Evolutionary conservation across 2,329 filamentous ascomycete species (phyloP).

Genomic region (Geosmithia morbida): DNA sequence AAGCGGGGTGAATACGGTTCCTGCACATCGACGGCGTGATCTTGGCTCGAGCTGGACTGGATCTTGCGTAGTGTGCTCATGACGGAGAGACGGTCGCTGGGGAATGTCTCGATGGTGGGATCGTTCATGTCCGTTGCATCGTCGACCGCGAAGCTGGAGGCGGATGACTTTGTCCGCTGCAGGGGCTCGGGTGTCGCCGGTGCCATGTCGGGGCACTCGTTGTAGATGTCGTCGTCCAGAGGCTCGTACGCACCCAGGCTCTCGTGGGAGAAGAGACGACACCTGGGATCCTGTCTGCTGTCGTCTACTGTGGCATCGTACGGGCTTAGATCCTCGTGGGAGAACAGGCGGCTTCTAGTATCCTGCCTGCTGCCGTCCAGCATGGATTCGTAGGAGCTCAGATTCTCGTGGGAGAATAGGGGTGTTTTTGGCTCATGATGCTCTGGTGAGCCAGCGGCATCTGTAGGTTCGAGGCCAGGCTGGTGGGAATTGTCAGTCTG

Average conservation of each 20-base stretch:
- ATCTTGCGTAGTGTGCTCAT: constrained; percentile 29
- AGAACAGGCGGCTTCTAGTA: constrained; percentile 23
- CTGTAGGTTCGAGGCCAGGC: background rate
- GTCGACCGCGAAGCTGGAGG: background rate
- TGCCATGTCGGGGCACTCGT: constrained; percentile 5
- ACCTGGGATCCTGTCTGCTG: constrained; percentile 6
- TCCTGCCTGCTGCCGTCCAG: background rate
- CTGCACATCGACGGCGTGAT: constrained; percentile 10
- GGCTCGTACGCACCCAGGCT: constrained; percentile 24
- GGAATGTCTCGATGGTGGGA: constrained; percentile 32
- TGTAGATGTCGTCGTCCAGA: constrained; percentile 14
- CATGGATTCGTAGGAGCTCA: background rate
- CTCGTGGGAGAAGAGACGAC: constrained; percentile 33
- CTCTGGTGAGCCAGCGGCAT: background rate
- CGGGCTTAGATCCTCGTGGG: background rate
- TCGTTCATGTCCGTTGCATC: constrained; percentile 22
- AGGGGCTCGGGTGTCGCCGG: background rate
- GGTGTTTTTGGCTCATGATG: background rate
- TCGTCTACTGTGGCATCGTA: background rate
- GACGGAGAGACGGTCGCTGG: constrained; percentile 27
- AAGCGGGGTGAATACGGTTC: constrained; percentile 17
- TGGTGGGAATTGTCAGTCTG: constrained; percentile 3
- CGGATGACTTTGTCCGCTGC: background rate
- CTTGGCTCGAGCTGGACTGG: constrained; percentile 25
- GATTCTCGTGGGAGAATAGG: background rate